A percentile compares a stretch with the other conserved stretches of the same genome.
These are phyloP conservation scores for Coffea humblotiana DNA, from an alignment of 305 asterid genomes.

Conservation along the genomic window DNA sequence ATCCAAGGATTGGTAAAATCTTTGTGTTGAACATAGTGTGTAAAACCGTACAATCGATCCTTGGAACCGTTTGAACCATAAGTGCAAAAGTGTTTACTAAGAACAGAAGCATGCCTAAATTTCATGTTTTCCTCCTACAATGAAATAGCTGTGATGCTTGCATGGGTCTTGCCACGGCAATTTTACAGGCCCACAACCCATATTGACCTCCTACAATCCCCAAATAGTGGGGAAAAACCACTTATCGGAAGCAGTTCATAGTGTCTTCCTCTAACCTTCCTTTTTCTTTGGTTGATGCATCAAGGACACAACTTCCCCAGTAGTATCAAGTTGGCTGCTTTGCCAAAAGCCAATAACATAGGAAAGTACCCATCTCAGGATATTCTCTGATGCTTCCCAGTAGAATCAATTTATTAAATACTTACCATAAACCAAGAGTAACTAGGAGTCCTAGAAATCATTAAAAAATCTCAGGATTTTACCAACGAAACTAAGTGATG, in stretches of 20 bases:
- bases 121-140: neutral
- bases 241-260: neutral
- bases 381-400: neutral
- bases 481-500: constrained; percentile 54
- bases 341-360: neutral
- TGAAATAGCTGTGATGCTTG: neutral
- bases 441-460: neutral
- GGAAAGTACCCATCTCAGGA: neutral
- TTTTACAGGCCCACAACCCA: neutral
- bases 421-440: neutral
- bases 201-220: constrained; percentile 9
- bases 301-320: neutral
- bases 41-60: neutral
- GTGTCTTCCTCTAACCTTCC: neutral
- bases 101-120: neutral
- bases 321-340: neutral
- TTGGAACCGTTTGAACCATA: neutral
- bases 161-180: neutral
- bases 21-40: neutral
- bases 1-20: neutral
- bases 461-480: constrained; percentile 27
- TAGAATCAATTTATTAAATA: neutral
- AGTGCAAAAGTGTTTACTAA: neutral
- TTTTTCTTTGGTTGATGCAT: neutral
- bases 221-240: neutral